phyloP scores from a whole-genome alignment of 1,139 yeast genomes.

The Geotrichum histeridarum region DNA sequence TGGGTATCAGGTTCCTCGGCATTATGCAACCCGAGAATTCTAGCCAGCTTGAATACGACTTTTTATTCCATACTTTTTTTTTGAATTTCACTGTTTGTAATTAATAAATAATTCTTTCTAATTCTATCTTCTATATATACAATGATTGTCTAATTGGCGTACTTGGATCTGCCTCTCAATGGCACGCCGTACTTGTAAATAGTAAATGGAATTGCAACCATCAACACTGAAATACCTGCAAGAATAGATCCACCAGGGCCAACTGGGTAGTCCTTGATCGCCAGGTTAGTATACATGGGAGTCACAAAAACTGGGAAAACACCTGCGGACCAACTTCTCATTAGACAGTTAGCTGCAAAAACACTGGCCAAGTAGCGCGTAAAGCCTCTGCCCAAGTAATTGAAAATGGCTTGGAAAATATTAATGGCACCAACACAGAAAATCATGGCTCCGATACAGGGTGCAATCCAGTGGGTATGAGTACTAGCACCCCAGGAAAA shows the following conservation, averaged over 20 bases:
- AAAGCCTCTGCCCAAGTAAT: slow-evolving; percentile 65
- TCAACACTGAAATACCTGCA: slow-evolving; percentile 42
- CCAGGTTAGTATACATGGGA: slow-evolving; percentile 45
- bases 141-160: slow-evolving; percentile 23
- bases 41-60: no score
- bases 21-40: no score
- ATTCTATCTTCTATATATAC: no score
- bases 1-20: no score
- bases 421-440: slow-evolving; percentile 70
- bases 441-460: slow-evolving; percentile 67
- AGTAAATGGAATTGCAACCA: slow-evolving; percentile 49
- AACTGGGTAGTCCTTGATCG: slow-evolving; percentile 47
- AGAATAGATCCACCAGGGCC: slow-evolving; percentile 53
- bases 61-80: no score
- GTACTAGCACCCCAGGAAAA: slow-evolving; percentile 68
- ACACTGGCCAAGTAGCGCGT: slow-evolving; percentile 65
- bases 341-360: slow-evolving; percentile 51
- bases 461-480: slow-evolving; percentile 72
- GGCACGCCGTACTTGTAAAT: slow-evolving; percentile 54
- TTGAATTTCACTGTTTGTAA: no score
- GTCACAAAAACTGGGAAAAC: slow-evolving; percentile 54
- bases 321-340: slow-evolving; percentile 49
- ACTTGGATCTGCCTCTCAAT: slow-evolving; percentile 41
- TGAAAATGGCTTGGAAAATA: slow-evolving; percentile 66
- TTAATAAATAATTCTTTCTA: no score